A percentile compares a stretch with the other conserved stretches of the same genome.
phyloP scores from a whole-genome alignment of 495 filamentous ascomycete species.

The Penicillium lividum region DNA sequence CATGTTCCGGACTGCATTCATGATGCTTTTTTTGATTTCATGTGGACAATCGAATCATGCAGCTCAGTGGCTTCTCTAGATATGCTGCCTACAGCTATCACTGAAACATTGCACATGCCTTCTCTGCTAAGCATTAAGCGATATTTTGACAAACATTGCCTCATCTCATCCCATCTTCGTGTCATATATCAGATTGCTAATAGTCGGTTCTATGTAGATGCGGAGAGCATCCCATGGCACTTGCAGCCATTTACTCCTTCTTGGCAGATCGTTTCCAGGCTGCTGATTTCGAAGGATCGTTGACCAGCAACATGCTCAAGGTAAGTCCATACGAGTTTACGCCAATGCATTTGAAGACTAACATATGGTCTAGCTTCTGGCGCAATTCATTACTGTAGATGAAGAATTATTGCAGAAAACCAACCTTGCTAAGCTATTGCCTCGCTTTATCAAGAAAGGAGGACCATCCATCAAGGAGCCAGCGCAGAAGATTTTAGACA shows the following conservation, averaged over 20 bases:
- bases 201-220: conserved; percentile 40
- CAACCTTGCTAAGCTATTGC: conserved; percentile 65
- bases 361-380: conserved; percentile 52
- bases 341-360: neutral
- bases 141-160: neutral
- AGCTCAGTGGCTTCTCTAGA: neutral
- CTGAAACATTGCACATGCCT: neutral
- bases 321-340: conserved; percentile 29
- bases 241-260: conserved; percentile 61
- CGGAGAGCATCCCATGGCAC: conserved; percentile 57
- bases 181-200: conserved; percentile 29
- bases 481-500: conserved; percentile 58
- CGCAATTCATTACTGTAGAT: conserved; percentile 63
- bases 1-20: neutral
- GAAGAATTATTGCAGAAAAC: conserved; percentile 62
- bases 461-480: conserved; percentile 59
- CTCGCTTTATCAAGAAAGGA: conserved; percentile 66
- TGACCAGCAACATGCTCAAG: conserved; percentile 65
- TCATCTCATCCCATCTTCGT: conserved; percentile 3
- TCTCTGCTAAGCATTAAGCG: neutral
- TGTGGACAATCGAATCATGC: neutral
- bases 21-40: neutral
- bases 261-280: conserved; percentile 66
- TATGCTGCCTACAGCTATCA: neutral
- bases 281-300: conserved; percentile 61